Conservation (phyloP, 306 rosid species). For the Pachyrhizus erosus region DNA sequence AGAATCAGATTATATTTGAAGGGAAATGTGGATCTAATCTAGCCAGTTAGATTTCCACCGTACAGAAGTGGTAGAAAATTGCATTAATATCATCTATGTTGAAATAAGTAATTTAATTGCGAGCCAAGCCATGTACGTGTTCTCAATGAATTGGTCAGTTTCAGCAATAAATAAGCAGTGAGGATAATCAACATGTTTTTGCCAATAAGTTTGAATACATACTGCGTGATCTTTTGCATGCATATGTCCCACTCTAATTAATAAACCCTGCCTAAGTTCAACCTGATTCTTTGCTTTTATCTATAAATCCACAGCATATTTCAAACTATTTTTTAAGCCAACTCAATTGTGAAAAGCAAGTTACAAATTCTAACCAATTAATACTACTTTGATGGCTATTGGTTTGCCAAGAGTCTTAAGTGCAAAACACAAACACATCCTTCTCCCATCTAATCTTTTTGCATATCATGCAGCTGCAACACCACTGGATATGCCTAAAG, state of each 20-base stretch:
- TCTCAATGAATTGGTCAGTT: not conserved
- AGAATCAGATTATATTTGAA: not conserved
- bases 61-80: not conserved
- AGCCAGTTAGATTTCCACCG: not conserved
- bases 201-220: constrained; percentile 27
- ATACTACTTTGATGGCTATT: constrained; percentile 31
- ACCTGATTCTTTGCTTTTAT: constrained; percentile 11
- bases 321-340: not conserved
- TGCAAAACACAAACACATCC: constrained; percentile 53
- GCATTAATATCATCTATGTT: not conserved
- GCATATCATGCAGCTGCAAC: constrained; percentile 25
- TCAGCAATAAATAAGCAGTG: constrained; percentile 5
- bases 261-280: constrained; percentile 24
- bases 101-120: not conserved
- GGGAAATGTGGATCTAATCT: not conserved
- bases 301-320: constrained; percentile 38
- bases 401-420: constrained; percentile 36
- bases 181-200: constrained; percentile 17
- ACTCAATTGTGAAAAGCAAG: not conserved
- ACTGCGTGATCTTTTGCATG: constrained; percentile 38
- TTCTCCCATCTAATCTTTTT: constrained; percentile 40
- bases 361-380: not conserved
- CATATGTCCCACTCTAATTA: constrained; percentile 9
- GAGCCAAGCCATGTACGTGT: not conserved
- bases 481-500: constrained; percentile 51